Evolutionary conservation across 208 protist species (phyloP), one percentile per base, ranked within the genome.

Genomic region (Herpetomonas tarakana): DNA sequence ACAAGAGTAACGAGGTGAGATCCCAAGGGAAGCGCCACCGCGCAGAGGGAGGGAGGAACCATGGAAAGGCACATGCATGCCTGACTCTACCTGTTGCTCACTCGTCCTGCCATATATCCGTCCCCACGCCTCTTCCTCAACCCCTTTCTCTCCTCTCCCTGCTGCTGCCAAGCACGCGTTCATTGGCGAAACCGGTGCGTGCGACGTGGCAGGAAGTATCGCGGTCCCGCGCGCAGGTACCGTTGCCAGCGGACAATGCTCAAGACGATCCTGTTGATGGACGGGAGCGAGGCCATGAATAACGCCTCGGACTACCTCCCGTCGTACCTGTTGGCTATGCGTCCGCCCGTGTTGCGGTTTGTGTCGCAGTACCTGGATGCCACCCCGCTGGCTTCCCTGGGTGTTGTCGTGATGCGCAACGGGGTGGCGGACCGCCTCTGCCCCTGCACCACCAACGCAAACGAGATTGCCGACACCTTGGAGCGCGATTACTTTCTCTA

Each of bases 201-300:
- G n/a, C n/a, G n/a, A n/a, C n/a, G n/a, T n/a, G n/a, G n/a, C n/a
- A n/a, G n/a, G n/a, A n/a, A n/a, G n/a, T n/a, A n/a, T n/a, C n/a
- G n/a, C n/a, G n/a, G n/a, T n/a, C n/a, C n/a, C n/a, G n/a, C n/a
- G n/a, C n/a, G n/a, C n/a, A n/a, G n/a, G n/a, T n/a, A n/a, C n/a
- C n/a, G n/a, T n/a, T n/a, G n/a, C n/a, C n/a, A 55, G 7, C 19
- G 19, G 18, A 27, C 1, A 22, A 90, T 94, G 88, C 65, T 89
- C 39, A 78, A 76, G 38, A 94, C 88, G 0, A 65, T 94, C 3
- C 65, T 94, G 16, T 76, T 94, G 11, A 70, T 94, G 21, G 88
- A 94, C 63, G 85, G 88, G 38, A 92, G 88, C 60, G 85, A 83
- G 41, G 74, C 83, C 45, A 90, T 94, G 75, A 92, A 94, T 59